Conservation (phyloP, 179 eudicot species). For the Kewa caespitosa region DNA sequence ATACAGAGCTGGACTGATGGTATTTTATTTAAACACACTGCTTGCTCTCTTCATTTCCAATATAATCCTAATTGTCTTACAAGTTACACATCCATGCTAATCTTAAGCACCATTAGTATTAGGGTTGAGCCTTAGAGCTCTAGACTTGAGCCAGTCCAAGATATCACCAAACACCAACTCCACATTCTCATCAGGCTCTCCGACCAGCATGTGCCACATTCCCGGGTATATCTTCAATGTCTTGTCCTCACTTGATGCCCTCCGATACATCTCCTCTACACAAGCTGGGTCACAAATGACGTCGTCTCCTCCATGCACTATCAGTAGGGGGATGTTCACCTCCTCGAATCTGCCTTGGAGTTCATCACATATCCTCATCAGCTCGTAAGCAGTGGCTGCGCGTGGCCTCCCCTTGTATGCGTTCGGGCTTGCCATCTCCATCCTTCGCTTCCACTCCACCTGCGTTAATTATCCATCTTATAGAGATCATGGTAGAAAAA, state of each 20-base stretch:
- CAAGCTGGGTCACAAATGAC: conserved; percentile 79
- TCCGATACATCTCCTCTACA: conserved; percentile 60
- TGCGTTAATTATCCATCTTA: not conserved
- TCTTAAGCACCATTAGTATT: not conserved
- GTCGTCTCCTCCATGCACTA: conserved; percentile 79
- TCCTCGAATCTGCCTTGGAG: conserved; percentile 59
- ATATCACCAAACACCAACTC: conserved; percentile 77
- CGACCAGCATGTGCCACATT: conserved; percentile 88
- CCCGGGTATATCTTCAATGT: conserved; percentile 74
- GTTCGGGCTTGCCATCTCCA: conserved; percentile 73
- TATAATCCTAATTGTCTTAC: too few species aligned
- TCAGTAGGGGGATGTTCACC: conserved; percentile 59
- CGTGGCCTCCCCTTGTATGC: conserved; percentile 61
- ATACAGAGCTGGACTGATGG: too few species aligned
- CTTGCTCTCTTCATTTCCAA: too few species aligned
- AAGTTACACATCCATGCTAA: not conserved
- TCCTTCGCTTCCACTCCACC: conserved; percentile 69
- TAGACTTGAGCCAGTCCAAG: conserved; percentile 63
- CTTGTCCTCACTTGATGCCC: conserved; percentile 72
- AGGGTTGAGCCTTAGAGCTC: conserved; percentile 44
- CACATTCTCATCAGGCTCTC: conserved; percentile 75
- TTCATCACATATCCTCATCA: conserved; percentile 73
- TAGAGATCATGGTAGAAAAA: too few species aligned
- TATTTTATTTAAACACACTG: too few species aligned
- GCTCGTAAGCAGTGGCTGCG: conserved; percentile 78